phyloP scores from a whole-genome alignment of 2,329 filamentous ascomycete genomes.

The Parastagonospora nodorum region DNA sequence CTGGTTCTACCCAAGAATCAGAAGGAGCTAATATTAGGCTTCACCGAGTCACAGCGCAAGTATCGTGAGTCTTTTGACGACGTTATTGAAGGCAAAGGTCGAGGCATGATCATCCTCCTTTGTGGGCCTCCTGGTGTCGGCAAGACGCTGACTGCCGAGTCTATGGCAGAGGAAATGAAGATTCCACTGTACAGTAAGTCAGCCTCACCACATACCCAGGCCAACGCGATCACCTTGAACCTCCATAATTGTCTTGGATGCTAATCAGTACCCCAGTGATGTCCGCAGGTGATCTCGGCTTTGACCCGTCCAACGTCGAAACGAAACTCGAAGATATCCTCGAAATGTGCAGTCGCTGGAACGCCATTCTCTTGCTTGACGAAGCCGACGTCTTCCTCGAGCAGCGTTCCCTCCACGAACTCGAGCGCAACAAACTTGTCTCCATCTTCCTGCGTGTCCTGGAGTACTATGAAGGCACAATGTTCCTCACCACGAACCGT shows the following conservation, averaged over 20 bases:
- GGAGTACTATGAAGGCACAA: constrained; percentile 41
- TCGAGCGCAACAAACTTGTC: constrained; percentile 46
- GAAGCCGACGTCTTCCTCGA: constrained; percentile 67
- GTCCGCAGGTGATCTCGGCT: constrained; percentile 76
- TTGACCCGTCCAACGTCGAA: constrained; percentile 60
- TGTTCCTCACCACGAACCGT: constrained; percentile 45
- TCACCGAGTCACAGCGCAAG: constrained; percentile 73
- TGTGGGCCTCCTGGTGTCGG: constrained; percentile 35
- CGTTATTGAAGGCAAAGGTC: constrained; percentile 56
- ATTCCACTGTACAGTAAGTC: constrained; percentile 57
- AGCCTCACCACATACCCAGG: no score
- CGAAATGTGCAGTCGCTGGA: constrained; percentile 73
- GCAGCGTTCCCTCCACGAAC: constrained; percentile 47
- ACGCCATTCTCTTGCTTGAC: constrained; percentile 69
- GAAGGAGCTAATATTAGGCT: constrained; percentile 55
- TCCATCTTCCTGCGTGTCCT: constrained; percentile 44
- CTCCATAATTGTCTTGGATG: neutral
- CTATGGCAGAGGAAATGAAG: constrained; percentile 25
- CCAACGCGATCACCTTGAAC: no score
- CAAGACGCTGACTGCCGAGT: constrained; percentile 30
- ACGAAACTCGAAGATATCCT: constrained; percentile 78
- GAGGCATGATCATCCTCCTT: constrained; percentile 34
- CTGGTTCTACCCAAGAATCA: constrained; percentile 40
- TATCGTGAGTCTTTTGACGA: constrained; percentile 22
- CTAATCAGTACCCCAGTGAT: constrained; percentile 53